Conservation (phyloP, 192 early-diverging fungal species). For the Funneliformis geosporum region DNA sequence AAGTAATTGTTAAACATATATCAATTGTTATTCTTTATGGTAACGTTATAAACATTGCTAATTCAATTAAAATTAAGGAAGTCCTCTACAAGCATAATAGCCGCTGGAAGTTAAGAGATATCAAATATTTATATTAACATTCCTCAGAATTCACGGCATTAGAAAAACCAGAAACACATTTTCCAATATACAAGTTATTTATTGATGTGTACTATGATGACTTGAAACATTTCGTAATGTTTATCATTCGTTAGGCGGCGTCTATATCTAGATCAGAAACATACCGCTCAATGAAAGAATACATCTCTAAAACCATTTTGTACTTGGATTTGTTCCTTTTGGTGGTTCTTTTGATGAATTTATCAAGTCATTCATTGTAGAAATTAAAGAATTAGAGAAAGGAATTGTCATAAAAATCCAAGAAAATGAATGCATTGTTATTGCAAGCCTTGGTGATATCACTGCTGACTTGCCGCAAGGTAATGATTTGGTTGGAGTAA, state of each 20-base stretch:
- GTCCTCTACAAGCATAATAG: background rate
- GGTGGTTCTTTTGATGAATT: background rate
- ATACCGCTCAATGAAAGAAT: background rate
- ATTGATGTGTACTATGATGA: conserved; percentile 1
- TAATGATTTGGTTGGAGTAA: conserved; percentile 6
- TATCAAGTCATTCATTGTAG: background rate
- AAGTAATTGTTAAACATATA: background rate
- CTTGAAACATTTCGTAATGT: background rate
- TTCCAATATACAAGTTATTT: conserved; percentile 9
- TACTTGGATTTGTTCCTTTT: background rate
- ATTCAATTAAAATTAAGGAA: background rate
- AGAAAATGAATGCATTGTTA: background rate
- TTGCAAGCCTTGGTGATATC: background rate
- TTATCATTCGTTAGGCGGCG: background rate
- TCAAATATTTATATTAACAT: background rate
- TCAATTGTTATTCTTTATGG: background rate
- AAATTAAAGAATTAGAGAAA: background rate
- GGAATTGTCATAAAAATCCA: background rate
- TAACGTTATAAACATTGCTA: background rate
- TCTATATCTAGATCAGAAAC: background rate
- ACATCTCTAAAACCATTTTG: background rate
- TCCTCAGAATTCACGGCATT: background rate
- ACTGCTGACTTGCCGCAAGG: conserved; percentile 4
- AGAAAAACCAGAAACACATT: background rate
- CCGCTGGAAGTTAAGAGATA: background rate